A percentile compares a stretch with the other conserved stretches of the same genome.
Conservation (phyloP, 371 early-diverging fungal species). For the Mucor lusitanicus region DNA sequence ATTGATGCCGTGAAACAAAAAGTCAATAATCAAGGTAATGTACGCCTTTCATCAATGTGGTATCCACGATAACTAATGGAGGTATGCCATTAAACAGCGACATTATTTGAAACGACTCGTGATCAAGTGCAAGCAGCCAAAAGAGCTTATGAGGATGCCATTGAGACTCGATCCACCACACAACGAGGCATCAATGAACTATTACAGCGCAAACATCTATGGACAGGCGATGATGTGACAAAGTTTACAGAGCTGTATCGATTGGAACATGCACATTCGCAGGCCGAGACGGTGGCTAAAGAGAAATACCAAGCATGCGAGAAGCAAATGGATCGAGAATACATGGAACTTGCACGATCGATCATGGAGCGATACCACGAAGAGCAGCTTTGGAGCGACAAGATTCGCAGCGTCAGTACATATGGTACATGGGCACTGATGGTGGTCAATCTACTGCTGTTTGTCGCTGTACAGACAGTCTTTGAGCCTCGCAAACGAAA, state of each 20-base stretch:
- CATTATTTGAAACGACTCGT: slow-evolving; percentile 59
- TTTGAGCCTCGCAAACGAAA: slow-evolving; percentile 80
- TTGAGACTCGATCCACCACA: slow-evolving; percentile 69
- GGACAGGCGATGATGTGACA: slow-evolving; percentile 85
- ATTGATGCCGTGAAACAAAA: slow-evolving; percentile 74
- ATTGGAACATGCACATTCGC: slow-evolving; percentile 76
- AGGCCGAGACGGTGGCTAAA: slow-evolving; percentile 64
- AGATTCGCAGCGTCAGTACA: slow-evolving; percentile 88
- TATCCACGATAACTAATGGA: too few relatives aligned
- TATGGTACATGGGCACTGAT: slow-evolving; percentile 86
- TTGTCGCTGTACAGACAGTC: slow-evolving; percentile 73
- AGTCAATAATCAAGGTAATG: slow-evolving; percentile 68
- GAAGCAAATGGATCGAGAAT: slow-evolving; percentile 70
- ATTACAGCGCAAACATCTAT: slow-evolving; percentile 83
- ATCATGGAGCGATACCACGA: slow-evolving; percentile 85
- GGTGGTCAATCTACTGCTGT: slow-evolving; percentile 69
- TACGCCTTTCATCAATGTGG: too few relatives aligned
- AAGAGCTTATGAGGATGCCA: slow-evolving; percentile 65
- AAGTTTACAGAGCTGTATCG: slow-evolving; percentile 88
- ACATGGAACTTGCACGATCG: slow-evolving; percentile 65
- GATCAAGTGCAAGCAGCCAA: slow-evolving; percentile 67
- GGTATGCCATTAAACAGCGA: slow-evolving; percentile 22
- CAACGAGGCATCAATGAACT: slow-evolving; percentile 90
- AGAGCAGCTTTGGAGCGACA: slow-evolving; percentile 97
- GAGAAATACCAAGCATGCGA: slow-evolving; percentile 62